Evolutionary conservation across 768 basidiomycete genomes (phyloP).

Genomic region (Boletus vinaceobasis): DNA sequence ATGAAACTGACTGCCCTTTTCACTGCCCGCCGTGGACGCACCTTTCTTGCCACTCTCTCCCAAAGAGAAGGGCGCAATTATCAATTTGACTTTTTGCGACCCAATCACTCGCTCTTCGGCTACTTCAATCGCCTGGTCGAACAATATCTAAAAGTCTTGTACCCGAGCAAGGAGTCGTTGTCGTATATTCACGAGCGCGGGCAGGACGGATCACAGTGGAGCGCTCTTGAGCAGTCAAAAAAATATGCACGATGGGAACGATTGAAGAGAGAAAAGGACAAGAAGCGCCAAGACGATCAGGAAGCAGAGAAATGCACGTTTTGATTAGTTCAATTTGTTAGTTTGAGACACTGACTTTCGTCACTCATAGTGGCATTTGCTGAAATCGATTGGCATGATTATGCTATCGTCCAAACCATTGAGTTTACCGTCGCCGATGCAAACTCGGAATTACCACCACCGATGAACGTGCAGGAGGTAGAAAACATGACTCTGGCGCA

Average conservation of each 20-base stretch:
- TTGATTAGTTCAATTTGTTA: background rate
- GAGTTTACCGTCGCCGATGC: conserved; percentile 95
- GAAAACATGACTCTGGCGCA: conserved; percentile 96
- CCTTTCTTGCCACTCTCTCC: conserved; percentile 82
- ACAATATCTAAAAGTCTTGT: conserved; percentile 88
- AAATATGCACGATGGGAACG: conserved; percentile 89
- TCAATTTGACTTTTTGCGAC: conserved; percentile 96
- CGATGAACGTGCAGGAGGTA: conserved; percentile 92
- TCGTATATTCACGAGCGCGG: conserved; percentile 68
- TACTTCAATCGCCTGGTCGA: conserved; percentile 98
- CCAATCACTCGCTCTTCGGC: conserved; percentile 92
- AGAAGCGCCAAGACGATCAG: conserved; percentile 84
- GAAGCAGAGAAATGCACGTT: conserved; percentile 86
- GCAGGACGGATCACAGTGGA: conserved; percentile 68
- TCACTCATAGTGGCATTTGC: conserved; percentile 76
- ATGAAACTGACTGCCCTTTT: conserved; percentile 96
- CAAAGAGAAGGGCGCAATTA: conserved; percentile 90
- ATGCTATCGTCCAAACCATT: conserved; percentile 95
- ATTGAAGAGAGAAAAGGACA: conserved; percentile 77
- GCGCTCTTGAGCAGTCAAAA: conserved; percentile 68
- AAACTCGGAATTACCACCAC: conserved; percentile 88
- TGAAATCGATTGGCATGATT: conserved; percentile 99
- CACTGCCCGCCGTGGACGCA: conserved; percentile 85
- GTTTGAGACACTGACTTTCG: conserved; percentile 1
- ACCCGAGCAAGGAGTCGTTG: conserved; percentile 74